These are phyloP conservation scores for Coriolopsis trogii DNA, from an alignment of 1,284 basidiomycete species.

Conservation along the genomic window DNA sequence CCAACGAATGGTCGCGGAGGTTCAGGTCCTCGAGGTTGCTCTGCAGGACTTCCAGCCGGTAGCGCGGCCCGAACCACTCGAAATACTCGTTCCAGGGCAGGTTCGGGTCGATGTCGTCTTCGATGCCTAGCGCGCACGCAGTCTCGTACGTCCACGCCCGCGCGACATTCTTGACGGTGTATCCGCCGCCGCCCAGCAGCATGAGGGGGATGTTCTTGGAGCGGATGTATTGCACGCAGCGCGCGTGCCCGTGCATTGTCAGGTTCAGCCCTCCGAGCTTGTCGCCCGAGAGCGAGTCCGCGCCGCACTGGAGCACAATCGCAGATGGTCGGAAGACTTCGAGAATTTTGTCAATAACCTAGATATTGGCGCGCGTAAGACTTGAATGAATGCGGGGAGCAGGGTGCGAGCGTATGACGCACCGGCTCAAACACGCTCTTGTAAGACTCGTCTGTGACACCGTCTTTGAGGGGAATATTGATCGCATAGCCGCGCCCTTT, in stretches of 20 bases:
- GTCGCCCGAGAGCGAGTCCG: conserved; percentile 94
- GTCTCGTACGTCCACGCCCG: conserved; percentile 98
- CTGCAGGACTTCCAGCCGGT: conserved; percentile 87
- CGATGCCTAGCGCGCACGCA: conserved; percentile 87
- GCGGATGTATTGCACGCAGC: conserved; percentile 88
- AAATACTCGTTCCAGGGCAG: conserved; percentile 97
- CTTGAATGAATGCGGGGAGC: background rate
- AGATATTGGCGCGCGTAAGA: background rate
- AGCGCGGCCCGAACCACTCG: conserved; percentile 97
- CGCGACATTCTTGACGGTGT: conserved; percentile 96
- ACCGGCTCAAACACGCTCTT: conserved; percentile 89
- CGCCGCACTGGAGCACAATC: conserved; percentile 94
- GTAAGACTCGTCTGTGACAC: conserved; percentile 86
- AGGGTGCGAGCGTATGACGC: conserved; percentile 35
- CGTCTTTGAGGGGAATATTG: conserved; percentile 94
- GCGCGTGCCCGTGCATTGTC: conserved; percentile 92
- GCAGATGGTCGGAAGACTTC: conserved; percentile 91
- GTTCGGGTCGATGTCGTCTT: conserved; percentile 77
- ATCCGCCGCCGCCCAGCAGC: conserved; percentile 94
- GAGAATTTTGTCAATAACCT: conserved; percentile 88
- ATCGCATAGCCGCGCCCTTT: conserved; percentile 90
- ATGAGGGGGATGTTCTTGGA: conserved; percentile 88
- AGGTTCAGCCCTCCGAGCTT: conserved; percentile 97
- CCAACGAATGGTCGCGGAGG: conserved; percentile 78
- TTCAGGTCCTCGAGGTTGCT: conserved; percentile 98